Base-by-base conservation (phyloP, 2,329 filamentous ascomycete species). In the Ciborinia camelliae region DNA sequence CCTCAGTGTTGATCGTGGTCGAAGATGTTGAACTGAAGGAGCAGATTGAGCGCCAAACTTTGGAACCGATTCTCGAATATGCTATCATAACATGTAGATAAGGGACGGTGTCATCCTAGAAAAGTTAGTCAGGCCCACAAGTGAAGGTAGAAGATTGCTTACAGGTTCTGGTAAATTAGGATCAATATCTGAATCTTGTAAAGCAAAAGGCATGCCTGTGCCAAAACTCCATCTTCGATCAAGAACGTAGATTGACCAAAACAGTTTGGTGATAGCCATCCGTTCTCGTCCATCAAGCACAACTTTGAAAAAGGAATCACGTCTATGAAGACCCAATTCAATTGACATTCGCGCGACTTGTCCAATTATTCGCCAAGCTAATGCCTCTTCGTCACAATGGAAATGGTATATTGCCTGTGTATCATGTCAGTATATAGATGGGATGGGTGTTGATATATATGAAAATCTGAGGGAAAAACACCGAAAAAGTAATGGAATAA, bases 161-260 rank as follows among this genome's bases (percentile, higher is more conserved):
- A 96, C 92, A 35, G 92, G 92, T 72, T 90, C 87, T 2, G 91
- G 91, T 28, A 97, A 78, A 60, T 84, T 84, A 0, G 88, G 86
- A 72, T 97, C 92, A 66, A 97, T 91, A 73, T 96, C 92, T 20
- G 90, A 85, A 72, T 97, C 92, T 69, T 94, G 89, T 43, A 96
- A 81, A 2, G 90, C 88, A 77, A 92, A 96, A 0, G 92, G 92
- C 75, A 97, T 83, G 0, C 92, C 92, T 0, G 91, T 93, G n/a
- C 89, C 90, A 71, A 97, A 91, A 68, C 90, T 92, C 92, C 92
- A 97, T 59, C 92, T 83, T 47, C 92, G 83, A 74, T 97, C 93
- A 47, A 97, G 80, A 4, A 92, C 88, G 73, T 95, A 96, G 23
- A 92, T 87, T 1, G 89, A 87, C 93, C 91, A 97, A 76, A 96